Evolutionary conservation across 371 early-diverging fungal species (phyloP), one percentile per base, ranked within the genome.

Genomic region (Lichtheimia ramosa): DNA sequence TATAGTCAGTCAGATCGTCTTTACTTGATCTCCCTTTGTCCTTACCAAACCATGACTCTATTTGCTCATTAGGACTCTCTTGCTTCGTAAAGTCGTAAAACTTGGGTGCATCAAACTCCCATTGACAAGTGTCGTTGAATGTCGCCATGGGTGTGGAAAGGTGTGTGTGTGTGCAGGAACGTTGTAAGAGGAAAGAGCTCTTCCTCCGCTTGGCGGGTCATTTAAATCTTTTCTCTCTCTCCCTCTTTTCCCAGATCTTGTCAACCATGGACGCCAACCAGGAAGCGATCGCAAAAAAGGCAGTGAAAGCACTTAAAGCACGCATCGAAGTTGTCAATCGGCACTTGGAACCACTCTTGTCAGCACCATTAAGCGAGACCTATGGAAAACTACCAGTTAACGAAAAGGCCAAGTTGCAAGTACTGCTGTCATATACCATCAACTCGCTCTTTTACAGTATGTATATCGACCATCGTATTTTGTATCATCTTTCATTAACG

Each of bases 401-500:
- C 48, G 78, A 83, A 48, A 74, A 77, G 28, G 81, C 81, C 60
- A 80, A 85, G 56, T 71, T 85, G 27, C 73, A 85, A 61, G 69
- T 85, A 6, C 24, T 85, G 5, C 51, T 85, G 27, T 69, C 83
- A 14, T 85, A 79, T 57, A 66, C 81, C 13, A 60, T 85, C 57
- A 82, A 85, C 42, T 75, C 78, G 6, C 63, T 82, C 18, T 82
- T 72, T 46, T 82, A 77, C 54, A 82, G 85, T 85, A 81, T 20
- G 79, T 65, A 7, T 8, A 18, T 43, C 23, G 13, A 16, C 1
- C 41, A 8, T 13, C 21, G 18, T 12, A 12, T 53, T 61, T 5
- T 2, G 15, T 21, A 46, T 46, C 46, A 46, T 6, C 16, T 5
- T 46, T 2, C 2, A 46, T 46, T n/a, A 7, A 21, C 34, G 10